These are phyloP conservation scores for Gentiana macrophylla DNA, from an alignment of 257 asterid species.

Conservation along the genomic window DNA sequence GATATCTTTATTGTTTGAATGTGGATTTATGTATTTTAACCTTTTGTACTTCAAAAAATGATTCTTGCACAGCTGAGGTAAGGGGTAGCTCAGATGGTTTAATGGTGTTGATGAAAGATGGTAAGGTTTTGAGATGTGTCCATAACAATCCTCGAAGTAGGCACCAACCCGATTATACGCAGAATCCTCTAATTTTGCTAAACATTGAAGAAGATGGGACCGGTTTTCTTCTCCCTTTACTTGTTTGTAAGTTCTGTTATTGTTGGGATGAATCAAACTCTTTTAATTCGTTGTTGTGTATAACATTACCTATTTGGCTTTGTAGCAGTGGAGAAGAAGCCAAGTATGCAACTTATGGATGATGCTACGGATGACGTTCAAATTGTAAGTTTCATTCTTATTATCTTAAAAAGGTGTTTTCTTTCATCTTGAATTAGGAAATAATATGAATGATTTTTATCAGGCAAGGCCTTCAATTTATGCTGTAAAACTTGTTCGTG, in stretches of 20 bases:
- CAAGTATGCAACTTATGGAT: conserved; percentile 75
- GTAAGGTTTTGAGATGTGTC: conserved; percentile 55
- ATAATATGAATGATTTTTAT: neutral
- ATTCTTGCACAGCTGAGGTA: conserved; percentile 48
- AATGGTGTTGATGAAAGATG: conserved; percentile 82
- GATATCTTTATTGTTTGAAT: no score
- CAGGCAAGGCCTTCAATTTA: conserved; percentile 84
- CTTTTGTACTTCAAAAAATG: no score
- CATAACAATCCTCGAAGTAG: conserved; percentile 62
- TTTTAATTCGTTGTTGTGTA: no score
- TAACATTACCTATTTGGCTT: neutral
- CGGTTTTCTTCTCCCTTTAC: conserved; percentile 67
- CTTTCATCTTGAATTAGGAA: neutral
- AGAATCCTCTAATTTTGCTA: conserved; percentile 67
- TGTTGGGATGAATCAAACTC: neutral
- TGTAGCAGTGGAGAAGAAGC: conserved; percentile 73
- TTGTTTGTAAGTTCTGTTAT: conserved; percentile 45
- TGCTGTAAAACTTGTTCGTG: conserved; percentile 53
- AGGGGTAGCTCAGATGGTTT: conserved; percentile 72
- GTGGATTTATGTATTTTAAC: no score
- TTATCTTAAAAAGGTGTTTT: conserved; percentile 1
- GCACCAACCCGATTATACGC: conserved; percentile 23
- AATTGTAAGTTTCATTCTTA: conserved; percentile 39
- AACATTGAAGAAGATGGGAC: conserved; percentile 76
- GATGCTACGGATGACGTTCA: conserved; percentile 60